phyloP scores from a whole-genome alignment of 78 protist species.

The Speleostelium caveatum region DNA sequence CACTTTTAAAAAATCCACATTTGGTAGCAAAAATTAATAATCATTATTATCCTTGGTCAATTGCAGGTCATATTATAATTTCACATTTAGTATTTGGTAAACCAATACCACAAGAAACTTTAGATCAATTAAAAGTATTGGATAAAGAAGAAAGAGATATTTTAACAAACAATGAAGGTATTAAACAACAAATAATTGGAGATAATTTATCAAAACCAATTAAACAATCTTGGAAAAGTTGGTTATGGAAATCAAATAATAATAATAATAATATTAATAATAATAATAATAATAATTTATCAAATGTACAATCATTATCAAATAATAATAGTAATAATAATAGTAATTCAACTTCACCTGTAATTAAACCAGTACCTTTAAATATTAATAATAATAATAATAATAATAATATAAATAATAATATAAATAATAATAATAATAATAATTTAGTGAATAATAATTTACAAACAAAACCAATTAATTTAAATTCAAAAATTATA shows the following conservation, averaged over 20 bases:
- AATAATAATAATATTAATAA: background rate
- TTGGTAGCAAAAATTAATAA: constrained; percentile 62
- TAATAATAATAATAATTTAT: background rate
- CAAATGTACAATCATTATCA: background rate
- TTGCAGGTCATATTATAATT: constrained; percentile 77
- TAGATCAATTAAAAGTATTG: constrained; percentile 33
- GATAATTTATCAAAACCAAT: background rate
- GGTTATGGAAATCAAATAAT: constrained; percentile 25
- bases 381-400: background rate
- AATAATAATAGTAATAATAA: background rate
- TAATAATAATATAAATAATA: background rate
- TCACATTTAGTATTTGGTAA: constrained; percentile 41
- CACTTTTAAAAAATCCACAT: constrained; percentile 58
- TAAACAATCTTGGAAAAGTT: constrained; percentile 29
- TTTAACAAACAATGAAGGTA: background rate
- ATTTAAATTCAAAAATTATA: too few relatives aligned
- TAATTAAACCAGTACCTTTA: background rate
- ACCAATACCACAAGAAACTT: constrained; percentile 40
- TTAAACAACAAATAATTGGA: background rate
- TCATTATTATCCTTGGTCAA: constrained; percentile 79
- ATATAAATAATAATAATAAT: background rate
- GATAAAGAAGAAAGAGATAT: constrained; percentile 15
- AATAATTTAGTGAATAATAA: constrained; percentile 1
- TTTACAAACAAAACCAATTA: background rate
- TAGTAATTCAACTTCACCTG: background rate